Evolutionary conservation across 306 rosid species (phyloP).

Genomic region (Oxytropis ochrocephala): DNA sequence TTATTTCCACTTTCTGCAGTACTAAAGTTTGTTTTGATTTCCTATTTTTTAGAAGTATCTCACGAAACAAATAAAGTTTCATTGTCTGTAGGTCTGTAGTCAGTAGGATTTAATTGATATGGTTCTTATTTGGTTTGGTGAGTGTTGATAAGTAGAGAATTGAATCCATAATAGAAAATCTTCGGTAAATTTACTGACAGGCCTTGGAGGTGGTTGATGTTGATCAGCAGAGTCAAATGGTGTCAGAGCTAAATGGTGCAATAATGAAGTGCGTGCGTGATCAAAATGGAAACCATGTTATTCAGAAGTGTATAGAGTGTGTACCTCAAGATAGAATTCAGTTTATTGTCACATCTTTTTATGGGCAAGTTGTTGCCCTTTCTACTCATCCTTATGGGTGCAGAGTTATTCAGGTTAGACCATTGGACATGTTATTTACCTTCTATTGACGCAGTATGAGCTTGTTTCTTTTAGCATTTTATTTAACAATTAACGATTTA

Average conservation of each 20-base stretch:
- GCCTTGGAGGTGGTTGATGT: constrained; percentile 84
- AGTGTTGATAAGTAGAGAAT: background rate
- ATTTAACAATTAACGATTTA: constrained; percentile 20
- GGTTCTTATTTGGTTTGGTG: background rate
- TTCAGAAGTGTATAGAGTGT: constrained; percentile 90
- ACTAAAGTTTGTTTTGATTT: constrained; percentile 10
- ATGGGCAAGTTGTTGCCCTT: constrained; percentile 88
- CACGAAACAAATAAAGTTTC: background rate
- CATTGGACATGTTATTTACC: background rate
- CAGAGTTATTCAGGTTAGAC: constrained; percentile 88
- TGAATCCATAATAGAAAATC: background rate
- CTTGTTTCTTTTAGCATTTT: constrained; percentile 13
- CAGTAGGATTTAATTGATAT: background rate
- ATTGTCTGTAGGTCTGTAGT: background rate
- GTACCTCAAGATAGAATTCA: constrained; percentile 85
- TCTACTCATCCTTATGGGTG: constrained; percentile 99
- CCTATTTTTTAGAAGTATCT: background rate
- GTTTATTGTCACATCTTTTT: constrained; percentile 81
- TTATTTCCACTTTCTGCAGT: constrained; percentile 15
- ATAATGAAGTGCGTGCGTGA: constrained; percentile 90
- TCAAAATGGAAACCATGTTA: constrained; percentile 96
- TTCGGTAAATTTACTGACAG: constrained; percentile 37
- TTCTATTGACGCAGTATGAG: background rate
- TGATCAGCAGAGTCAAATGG: constrained; percentile 84
- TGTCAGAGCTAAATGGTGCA: constrained; percentile 80